Base-by-base conservation (phyloP, 2,329 filamentous ascomycete genomes). In the Fusarium cyanostomum region DNA sequence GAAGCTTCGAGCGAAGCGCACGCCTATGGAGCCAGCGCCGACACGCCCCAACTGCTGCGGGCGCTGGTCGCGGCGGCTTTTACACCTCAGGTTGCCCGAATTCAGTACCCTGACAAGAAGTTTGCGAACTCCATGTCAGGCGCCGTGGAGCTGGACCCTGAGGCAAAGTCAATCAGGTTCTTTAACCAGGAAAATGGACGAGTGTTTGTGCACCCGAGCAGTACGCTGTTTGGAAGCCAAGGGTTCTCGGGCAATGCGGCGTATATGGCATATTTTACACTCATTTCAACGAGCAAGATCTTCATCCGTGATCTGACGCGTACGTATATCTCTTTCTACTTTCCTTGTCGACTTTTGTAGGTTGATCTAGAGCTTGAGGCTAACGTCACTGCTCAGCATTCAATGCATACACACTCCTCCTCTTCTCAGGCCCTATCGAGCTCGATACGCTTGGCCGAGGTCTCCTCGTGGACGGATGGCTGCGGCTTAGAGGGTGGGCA, bases 101-200 rank as follows among this genome's bases (percentile, higher is more conserved):
- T 99, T 73, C 90, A 93, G 65, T 92, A 97, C 68, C 95, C 95
- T 0, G 92, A 97, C 78, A 96, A 96, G 81, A 98, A 97, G 76
- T 99, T 96, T 76, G 91, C 92, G 11, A 88, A 89, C 31, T 92
- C 92, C 3, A 86, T 96, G 63, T 92, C 92, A 1, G 95, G 95
- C 8, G 92, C 95, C 0, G 92, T 98, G 1, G 94, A 95, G 74
- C 83, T 97, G 7, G 95, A 99, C 73, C 94, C 94, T 0, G 94
- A 98, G 77, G 94, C 94, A 5, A 85, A 89, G 50, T 92, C 90
- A 4, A 97, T 99, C 78, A 95, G 93, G 74, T 99, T 94, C 79
- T 98, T 92, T 77, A 92, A 91, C 67, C 89, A 92, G 71, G 91
- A 93, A 69, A 92, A 90, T 66, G 91, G 90, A 0, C 85, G 95